Evolutionary conservation across 2,329 filamentous ascomycete species (phyloP), one percentile per base, ranked within the genome.

Genomic region (Fusarium nelsonii): DNA sequence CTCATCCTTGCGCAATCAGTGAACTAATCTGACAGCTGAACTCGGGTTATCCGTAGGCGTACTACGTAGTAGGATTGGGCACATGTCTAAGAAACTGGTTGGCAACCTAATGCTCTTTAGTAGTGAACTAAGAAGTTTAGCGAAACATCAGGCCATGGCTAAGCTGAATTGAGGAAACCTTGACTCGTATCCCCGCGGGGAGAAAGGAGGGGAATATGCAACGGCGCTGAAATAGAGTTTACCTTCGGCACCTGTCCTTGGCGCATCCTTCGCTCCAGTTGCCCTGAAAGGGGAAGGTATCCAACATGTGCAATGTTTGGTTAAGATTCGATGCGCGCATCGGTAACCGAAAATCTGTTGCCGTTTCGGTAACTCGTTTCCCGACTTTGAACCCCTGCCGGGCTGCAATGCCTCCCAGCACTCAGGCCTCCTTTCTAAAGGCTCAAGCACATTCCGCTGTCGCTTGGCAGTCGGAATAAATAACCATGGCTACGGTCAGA

Each of bases 121-220:
- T 16, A 32, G 43, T 40, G 16, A 28, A 16, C 48, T 51, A 51
- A 51, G 23, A 30, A 28, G 34, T 12, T 40, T 39, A 51, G 23
- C 4, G 20, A 40, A 51, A 26, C 48, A 45, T 40, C 39, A 7
- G 48, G 23, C n/a, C 26, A 11, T 40, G 14, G 23, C 48, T 51
- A 39, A 51, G 23, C 34, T 51, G 28, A 20, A 51, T 28, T 40
- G 16, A 39, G 23, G 34, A 14, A 37, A 16, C 4, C 33, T 49
- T 51, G 48, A 51, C 34, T 40, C 48, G 16, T 37, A 23, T 51
- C 48, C 48, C 48, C 48, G 26, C 34, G 48, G 33, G 48, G 43
- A 37, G 34, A 45, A 45, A 45, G 6, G n/a, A 45, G 43, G 43
- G 28, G 48, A 28, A 16, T 11, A 9, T 30, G 20, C 23, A 51